Evolutionary conservation across 192 early-diverging fungal species (phyloP).

Genomic region (Entomortierella beljakovae): DNA sequence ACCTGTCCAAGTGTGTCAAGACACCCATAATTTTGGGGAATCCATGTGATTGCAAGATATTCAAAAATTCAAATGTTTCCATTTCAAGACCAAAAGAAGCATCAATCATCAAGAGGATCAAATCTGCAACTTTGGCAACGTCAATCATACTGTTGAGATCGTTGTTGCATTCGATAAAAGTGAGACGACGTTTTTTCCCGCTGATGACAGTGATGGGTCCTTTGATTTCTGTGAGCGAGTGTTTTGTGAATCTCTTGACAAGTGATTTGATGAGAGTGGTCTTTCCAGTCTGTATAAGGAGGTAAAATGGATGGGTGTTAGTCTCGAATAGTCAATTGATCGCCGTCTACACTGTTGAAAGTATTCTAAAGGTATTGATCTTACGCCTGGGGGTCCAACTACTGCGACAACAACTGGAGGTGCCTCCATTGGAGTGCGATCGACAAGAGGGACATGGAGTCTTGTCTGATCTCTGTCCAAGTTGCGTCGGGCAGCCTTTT

Average conservation of each 20-base stretch:
- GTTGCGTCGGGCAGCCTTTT: slow-evolving; percentile 84
- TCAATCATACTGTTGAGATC: slow-evolving; percentile 99
- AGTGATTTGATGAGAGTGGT: slow-evolving; percentile 97
- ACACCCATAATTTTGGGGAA: slow-evolving; percentile 99
- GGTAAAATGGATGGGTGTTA: background rate
- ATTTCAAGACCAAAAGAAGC: slow-evolving; percentile 99
- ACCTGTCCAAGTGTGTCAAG: slow-evolving; percentile 95
- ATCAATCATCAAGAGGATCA: slow-evolving; percentile 95
- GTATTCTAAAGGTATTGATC: slow-evolving; percentile 5
- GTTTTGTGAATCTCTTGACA: slow-evolving; percentile 95
- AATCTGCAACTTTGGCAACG: slow-evolving; percentile 95
- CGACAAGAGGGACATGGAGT: slow-evolving; percentile 95
- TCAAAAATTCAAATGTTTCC: slow-evolving; percentile 99
- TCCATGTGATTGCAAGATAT: slow-evolving; percentile 96
- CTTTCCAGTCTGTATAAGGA: slow-evolving; percentile 83
- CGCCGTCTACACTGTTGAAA: background rate
- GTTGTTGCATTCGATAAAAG: slow-evolving; percentile 97
- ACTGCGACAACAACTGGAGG: slow-evolving; percentile 96
- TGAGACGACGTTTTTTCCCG: slow-evolving; percentile 94
- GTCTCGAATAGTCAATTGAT: background rate
- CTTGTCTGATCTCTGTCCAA: slow-evolving; percentile 89
- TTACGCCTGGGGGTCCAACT: slow-evolving; percentile 92
- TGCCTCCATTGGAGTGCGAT: slow-evolving; percentile 90
- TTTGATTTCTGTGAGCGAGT: slow-evolving; percentile 89
- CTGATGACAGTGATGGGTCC: slow-evolving; percentile 98